These are phyloP conservation scores for Trichoderma pleuroti DNA, from an alignment of 2,329 filamentous ascomycete species.

Conservation along the genomic window DNA sequence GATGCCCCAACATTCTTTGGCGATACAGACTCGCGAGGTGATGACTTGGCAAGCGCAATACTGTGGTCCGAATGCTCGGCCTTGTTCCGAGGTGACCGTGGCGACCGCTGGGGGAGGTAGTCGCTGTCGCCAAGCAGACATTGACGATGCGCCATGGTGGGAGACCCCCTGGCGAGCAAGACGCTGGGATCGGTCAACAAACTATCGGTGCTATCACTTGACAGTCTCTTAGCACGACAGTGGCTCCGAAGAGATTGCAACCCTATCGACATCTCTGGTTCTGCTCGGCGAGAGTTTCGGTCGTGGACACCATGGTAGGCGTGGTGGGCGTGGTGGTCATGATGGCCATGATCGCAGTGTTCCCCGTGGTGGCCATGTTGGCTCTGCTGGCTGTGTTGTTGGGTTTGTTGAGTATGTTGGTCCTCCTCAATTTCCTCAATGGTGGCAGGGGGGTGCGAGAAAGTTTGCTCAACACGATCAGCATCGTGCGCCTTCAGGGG, in stretches of 20 bases:
- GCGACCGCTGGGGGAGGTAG: conserved; percentile 15
- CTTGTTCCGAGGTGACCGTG: conserved; percentile 28
- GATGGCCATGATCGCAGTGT: background rate
- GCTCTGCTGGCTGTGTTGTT: conserved; percentile 17
- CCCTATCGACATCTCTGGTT: conserved; percentile 28
- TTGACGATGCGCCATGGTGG: conserved; percentile 13
- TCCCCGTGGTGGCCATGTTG: background rate
- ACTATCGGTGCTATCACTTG: conserved; percentile 25
- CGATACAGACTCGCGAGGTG: background rate
- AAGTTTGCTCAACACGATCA: background rate
- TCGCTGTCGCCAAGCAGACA: conserved; percentile 20
- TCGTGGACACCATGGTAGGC: background rate
- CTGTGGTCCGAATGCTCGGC: conserved; percentile 28
- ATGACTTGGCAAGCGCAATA: conserved; percentile 26
- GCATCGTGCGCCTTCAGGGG: background rate
- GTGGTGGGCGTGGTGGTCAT: background rate
- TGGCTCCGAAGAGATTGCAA: conserved; percentile 32
- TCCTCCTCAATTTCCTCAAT: background rate
- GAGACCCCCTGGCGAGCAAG: conserved; percentile 27
- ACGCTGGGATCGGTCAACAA: conserved; percentile 30
- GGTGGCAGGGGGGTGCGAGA: background rate
- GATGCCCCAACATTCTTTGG: conserved; percentile 25
- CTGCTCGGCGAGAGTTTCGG: conserved; percentile 10
- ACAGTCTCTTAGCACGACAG: conserved; percentile 25
- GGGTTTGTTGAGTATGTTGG: background rate